Evolutionary conservation across 78 protist genomes (phyloP).

Genomic region (Cavenderia fasciculata): DNA sequence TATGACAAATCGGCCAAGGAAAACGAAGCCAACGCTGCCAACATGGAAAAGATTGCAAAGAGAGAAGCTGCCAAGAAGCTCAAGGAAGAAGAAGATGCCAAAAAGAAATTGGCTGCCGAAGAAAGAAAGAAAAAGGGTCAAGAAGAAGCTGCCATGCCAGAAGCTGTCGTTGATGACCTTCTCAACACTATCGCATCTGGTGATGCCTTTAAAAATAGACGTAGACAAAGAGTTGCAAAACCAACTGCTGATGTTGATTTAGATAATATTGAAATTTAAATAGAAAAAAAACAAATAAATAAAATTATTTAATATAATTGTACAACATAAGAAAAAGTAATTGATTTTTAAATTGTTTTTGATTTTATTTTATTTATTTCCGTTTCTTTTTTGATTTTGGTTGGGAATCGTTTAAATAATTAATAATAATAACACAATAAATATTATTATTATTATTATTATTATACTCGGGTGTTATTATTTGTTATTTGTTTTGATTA

Average conservation of each 20-base stretch:
- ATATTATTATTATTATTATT: no score
- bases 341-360: no score
- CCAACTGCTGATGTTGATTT: conserved; percentile 9
- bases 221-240: conserved; percentile 3
- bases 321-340: no score
- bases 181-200: conserved; percentile 66
- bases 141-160: conserved; percentile 33
- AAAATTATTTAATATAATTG: not conserved
- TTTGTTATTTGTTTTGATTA: no score
- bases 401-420: no score
- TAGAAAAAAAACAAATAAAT: not conserved
- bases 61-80: conserved; percentile 78
- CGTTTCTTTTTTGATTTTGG: no score
- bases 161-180: conserved; percentile 76
- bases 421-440: no score
- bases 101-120: conserved; percentile 59
- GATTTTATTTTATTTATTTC: no score
- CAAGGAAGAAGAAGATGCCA: conserved; percentile 71
- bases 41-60: conserved; percentile 72
- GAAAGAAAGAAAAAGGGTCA: conserved; percentile 55
- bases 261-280: not conserved
- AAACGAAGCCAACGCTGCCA: conserved; percentile 39
- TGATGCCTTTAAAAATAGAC: conserved; percentile 75
- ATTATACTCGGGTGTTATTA: no score
- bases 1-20: conserved; percentile 64